Conservation (phyloP, 1,284 basidiomycete species). For the Boletus hoseneyae region DNA sequence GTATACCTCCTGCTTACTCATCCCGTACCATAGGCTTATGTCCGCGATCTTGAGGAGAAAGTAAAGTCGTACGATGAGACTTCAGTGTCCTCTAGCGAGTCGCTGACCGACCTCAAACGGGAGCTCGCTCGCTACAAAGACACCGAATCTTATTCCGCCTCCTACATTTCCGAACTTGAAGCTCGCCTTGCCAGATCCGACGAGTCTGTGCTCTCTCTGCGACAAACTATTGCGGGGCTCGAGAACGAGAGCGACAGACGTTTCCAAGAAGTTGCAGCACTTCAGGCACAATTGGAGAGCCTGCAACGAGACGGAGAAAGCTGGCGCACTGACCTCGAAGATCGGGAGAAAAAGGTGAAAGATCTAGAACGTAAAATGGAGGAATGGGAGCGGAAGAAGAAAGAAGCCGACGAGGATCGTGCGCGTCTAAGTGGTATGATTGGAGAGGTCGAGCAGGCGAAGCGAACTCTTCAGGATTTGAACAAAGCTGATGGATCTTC, state of each 20-base stretch:
- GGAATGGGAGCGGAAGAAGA: constrained; percentile 69
- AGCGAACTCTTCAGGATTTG: constrained; percentile 53
- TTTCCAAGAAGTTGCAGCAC: constrained; percentile 61
- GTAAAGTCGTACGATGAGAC: constrained; percentile 81
- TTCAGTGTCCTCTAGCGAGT: constrained; percentile 70
- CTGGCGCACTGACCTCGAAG: constrained; percentile 80
- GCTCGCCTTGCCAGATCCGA: constrained; percentile 76
- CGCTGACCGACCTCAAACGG: constrained; percentile 77
- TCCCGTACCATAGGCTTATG: constrained; percentile 63
- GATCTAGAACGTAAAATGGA: constrained; percentile 74
- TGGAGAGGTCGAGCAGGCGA: constrained; percentile 68
- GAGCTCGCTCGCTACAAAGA: constrained; percentile 82
- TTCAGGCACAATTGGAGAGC: constrained; percentile 71
- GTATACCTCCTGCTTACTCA: constrained; percentile 8
- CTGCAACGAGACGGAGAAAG: constrained; percentile 68
- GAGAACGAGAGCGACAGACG: constrained; percentile 75
- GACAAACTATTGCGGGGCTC: constrained; percentile 70
- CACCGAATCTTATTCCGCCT: constrained; percentile 63
- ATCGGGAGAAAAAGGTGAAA: constrained; percentile 70
- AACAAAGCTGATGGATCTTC: constrained; percentile 26
- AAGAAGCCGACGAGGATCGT: constrained; percentile 62
- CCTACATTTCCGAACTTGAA: constrained; percentile 92
- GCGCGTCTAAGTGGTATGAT: constrained; percentile 63
- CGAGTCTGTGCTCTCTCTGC: constrained; percentile 66
- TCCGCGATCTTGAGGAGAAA: constrained; percentile 88